Percentiles rank a stretch among this genome's conserved stretches.
Conservation (phyloP, 2,329 filamentous ascomycete species). For the Colletotrichum spaethianum region DNA sequence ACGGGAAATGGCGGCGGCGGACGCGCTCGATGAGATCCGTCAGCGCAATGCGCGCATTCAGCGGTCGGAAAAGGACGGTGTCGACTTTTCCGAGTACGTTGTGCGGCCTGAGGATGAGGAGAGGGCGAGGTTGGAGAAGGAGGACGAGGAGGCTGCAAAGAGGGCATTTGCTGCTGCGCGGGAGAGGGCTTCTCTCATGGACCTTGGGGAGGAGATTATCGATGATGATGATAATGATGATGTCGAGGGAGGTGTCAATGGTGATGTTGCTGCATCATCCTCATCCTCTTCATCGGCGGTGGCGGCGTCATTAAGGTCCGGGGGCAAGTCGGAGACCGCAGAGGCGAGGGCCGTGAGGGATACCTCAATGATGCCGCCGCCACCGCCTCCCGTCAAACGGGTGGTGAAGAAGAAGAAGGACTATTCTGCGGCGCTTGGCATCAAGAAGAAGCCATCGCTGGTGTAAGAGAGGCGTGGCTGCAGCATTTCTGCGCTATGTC, state of each 20-base stretch:
- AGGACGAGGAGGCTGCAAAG: constrained; percentile 86
- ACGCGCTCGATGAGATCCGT: constrained; percentile 94
- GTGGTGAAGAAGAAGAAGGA: constrained; percentile 91
- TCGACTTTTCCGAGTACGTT: constrained; percentile 70
- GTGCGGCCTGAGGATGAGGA: constrained; percentile 71
- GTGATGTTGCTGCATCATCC: constrained; percentile 29
- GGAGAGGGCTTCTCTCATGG: constrained; percentile 59
- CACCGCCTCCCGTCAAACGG: constrained; percentile 78
- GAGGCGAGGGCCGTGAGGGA: constrained; percentile 50
- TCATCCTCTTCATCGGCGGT: constrained; percentile 31
- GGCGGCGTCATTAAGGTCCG: constrained; percentile 37
- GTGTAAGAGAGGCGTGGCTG: constrained; percentile 53
- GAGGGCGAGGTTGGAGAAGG: constrained; percentile 77
- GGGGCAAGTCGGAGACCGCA: constrained; percentile 42
- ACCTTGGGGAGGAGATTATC: constrained; percentile 65
- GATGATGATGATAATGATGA: constrained; percentile 53
- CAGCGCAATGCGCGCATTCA: constrained; percentile 92
- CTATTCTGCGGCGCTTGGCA: constrained; percentile 79
- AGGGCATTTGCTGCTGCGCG: constrained; percentile 80
- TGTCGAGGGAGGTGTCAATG: constrained; percentile 2
- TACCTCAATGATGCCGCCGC: constrained; percentile 48
- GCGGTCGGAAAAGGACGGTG: constrained; percentile 77
- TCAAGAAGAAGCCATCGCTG: constrained; percentile 84
- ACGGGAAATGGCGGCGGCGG: constrained; percentile 95
- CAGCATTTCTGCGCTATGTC: background rate